Evolutionary conservation across 345 rosid species (phyloP).

Genomic region (Acer campestre): DNA sequence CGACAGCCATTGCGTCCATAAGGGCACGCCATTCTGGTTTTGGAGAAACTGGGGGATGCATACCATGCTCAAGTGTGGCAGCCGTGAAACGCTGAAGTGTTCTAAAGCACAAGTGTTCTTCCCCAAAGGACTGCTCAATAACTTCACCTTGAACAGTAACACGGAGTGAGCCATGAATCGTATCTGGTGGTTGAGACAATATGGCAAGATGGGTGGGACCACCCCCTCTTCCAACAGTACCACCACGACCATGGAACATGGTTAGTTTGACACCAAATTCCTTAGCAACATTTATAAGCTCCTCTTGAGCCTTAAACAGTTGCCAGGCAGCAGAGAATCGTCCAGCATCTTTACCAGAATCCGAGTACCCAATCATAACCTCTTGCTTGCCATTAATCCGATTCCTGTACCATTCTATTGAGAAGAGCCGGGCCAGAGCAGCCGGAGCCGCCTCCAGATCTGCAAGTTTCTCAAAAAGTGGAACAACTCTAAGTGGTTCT

Average conservation of each 20-base stretch:
- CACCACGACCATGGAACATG: constrained; percentile 99
- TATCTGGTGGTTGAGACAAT: constrained; percentile 99
- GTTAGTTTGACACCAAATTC: constrained; percentile 85
- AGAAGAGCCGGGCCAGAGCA: constrained; percentile 86
- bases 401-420: constrained; percentile 89
- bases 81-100: constrained; percentile 96
- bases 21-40: constrained; percentile 94
- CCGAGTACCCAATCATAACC: constrained; percentile 99
- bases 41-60: constrained; percentile 90
- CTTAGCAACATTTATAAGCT: constrained; percentile 90
- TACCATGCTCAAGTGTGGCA: constrained; percentile 96
- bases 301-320: constrained; percentile 95
- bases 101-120: constrained; percentile 91
- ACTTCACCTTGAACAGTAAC: constrained; percentile 99
- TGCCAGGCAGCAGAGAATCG: constrained; percentile 99
- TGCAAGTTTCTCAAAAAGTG: constrained; percentile 96
- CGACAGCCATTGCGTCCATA: constrained; percentile 89
- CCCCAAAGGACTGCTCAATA: constrained; percentile 95
- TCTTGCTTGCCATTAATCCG: constrained; percentile 94
- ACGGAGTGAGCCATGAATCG: constrained; percentile 88
- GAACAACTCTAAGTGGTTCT: constrained; percentile 93
- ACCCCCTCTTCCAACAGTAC: constrained; percentile 99
- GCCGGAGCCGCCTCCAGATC: constrained; percentile 99
- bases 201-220: constrained; percentile 99
- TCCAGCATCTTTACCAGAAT: constrained; percentile 98